These are phyloP conservation scores for Tephrocybe sp. DNA, from an alignment of 768 basidiomycete genomes.

Conservation along the genomic window DNA sequence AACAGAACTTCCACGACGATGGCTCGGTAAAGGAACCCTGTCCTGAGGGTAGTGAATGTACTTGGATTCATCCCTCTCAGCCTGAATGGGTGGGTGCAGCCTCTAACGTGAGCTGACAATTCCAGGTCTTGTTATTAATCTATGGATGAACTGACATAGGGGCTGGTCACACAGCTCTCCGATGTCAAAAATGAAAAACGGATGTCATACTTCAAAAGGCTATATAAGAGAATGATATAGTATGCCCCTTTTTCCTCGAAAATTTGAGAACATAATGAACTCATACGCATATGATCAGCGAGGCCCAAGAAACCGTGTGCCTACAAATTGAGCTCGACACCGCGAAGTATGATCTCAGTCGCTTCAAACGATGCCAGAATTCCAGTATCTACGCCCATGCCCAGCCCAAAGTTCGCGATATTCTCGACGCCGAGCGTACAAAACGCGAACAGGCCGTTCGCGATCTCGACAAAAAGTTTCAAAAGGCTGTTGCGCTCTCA, in stretches of 20 bases:
- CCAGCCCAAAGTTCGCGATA: neutral
- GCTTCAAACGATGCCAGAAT: constrained; percentile 8
- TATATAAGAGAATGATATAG: constrained; percentile 5
- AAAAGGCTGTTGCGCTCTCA: neutral
- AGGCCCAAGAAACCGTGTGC: constrained; percentile 2
- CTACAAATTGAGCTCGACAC: constrained; percentile 11
- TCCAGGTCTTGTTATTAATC: neutral
- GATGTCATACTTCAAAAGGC: neutral
- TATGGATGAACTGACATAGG: neutral
- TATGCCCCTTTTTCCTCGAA: neutral
- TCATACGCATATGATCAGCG: neutral
- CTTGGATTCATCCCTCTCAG: neutral
- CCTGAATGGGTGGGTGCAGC: neutral
- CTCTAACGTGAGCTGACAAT: neutral
- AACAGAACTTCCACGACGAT: neutral
- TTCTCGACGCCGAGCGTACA: constrained; percentile 3
- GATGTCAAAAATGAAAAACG: neutral
- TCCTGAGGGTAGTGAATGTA: neutral
- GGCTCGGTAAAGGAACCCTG: neutral
- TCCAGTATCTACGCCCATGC: constrained; percentile 4
- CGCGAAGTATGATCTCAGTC: constrained; percentile 2
- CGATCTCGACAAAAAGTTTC: neutral
- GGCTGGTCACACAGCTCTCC: neutral
- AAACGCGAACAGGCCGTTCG: neutral
- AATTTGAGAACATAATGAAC: neutral